Conservation (phyloP, 495 filamentous ascomycete genomes). For the Penicillium atrosanguineum region DNA sequence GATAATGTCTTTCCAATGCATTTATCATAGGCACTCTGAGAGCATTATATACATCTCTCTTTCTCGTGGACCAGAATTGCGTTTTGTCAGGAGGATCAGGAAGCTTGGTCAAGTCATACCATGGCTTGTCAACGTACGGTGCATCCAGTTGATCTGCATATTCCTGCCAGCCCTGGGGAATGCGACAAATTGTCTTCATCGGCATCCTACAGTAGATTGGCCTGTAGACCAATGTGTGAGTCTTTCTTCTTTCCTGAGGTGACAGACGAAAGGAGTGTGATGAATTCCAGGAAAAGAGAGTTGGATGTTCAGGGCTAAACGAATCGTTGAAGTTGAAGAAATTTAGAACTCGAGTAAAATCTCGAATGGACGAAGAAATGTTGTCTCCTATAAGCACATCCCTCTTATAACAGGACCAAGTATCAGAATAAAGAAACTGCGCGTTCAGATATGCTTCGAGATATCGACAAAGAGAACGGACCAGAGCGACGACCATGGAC, state of each 20-base stretch:
- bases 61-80: not conserved
- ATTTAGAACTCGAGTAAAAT: not conserved
- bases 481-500: not conserved
- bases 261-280: not conserved
- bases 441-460: not conserved
- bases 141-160: not conserved
- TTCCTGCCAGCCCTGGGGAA: not conserved
- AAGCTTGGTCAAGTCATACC: constrained; percentile 17
- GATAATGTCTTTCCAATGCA: constrained; percentile 11
- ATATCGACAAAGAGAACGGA: not conserved
- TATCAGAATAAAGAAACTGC: not conserved
- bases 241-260: too few species aligned
- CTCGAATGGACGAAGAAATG: not conserved
- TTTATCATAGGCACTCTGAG: not conserved
- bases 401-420: not conserved
- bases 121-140: not conserved
- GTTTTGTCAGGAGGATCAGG: constrained; percentile 25
- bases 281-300: not conserved
- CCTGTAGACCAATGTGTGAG: not conserved
- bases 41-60: not conserved
- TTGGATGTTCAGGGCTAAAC: not conserved
- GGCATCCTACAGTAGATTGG: not conserved
- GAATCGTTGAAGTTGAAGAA: not conserved
- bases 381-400: not conserved
- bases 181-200: not conserved